Conservation (phyloP, 2,329 filamentous ascomycete species). For the Bretziella fagacearum region DNA sequence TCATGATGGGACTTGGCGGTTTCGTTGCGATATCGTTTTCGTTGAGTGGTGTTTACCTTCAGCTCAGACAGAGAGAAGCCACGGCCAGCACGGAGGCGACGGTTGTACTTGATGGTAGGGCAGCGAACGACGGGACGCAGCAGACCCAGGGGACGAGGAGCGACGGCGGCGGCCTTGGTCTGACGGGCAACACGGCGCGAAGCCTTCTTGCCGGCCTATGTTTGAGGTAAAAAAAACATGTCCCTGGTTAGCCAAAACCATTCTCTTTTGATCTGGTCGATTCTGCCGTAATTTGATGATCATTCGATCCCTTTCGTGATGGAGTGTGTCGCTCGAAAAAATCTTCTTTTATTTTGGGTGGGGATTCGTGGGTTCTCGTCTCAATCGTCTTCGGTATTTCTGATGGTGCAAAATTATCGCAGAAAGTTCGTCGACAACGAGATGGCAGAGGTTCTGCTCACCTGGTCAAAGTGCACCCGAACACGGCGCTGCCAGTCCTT, state of each 20-base stretch:
- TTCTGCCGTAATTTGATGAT: too few species aligned
- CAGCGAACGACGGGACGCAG: conserved; percentile 92
- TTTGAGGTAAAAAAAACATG: conserved; percentile 17
- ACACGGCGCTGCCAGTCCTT: conserved; percentile 99
- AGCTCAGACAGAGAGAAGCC: conserved; percentile 96
- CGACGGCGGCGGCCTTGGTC: conserved; percentile 86
- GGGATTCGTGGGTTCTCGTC: not conserved
- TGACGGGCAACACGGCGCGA: conserved; percentile 80
- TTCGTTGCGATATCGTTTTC: not conserved
- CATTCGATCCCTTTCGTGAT: too few species aligned
- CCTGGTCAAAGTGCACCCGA: conserved; percentile 99
- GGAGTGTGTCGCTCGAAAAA: conserved; percentile 5
- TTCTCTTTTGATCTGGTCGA: not conserved
- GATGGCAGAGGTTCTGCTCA: conserved; percentile 23
- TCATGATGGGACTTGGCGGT: not conserved
- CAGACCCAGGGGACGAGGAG: conserved; percentile 93
- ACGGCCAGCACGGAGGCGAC: conserved; percentile 86
- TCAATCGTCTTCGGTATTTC: conserved; percentile 10
- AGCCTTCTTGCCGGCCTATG: conserved; percentile 90
- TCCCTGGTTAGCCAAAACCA: conserved; percentile 12
- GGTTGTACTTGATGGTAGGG: conserved; percentile 98
- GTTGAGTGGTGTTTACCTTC: conserved; percentile 49
- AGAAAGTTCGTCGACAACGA: conserved; percentile 12
- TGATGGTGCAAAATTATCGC: not conserved
- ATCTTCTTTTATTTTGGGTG: conserved; percentile 5